A percentile compares a stretch with the other conserved stretches of the same genome.
These are phyloP conservation scores for Wickerhamomyces sp. DNA, from an alignment of 1,139 yeast species.

Conservation along the genomic window DNA sequence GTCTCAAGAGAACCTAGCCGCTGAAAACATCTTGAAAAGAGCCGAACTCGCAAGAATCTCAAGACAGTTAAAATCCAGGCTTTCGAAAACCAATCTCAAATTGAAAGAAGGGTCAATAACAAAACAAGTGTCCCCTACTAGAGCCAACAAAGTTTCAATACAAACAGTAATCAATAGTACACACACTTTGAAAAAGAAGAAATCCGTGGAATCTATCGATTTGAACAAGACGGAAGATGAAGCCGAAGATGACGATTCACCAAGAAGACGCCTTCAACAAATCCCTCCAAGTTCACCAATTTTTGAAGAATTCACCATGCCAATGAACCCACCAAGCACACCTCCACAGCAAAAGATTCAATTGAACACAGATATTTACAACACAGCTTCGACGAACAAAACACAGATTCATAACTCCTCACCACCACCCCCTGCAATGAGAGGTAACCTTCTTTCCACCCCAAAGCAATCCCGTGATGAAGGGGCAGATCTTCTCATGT, in stretches of 20 bases:
- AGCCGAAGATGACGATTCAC: slow-evolving; percentile 8
- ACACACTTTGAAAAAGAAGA: slow-evolving; percentile 9
- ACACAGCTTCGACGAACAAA: slow-evolving; percentile 24
- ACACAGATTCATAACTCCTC: slow-evolving; percentile 19
- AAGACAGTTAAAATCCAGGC: slow-evolving; percentile 32
- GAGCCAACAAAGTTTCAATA: too few species aligned
- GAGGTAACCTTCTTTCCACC: slow-evolving; percentile 11
- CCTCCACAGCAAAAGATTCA: slow-evolving; percentile 23
- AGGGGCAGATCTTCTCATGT: slow-evolving; percentile 81
- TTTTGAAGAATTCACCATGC: slow-evolving; percentile 14
- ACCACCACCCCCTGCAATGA: slow-evolving; percentile 8
- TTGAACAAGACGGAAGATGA: slow-evolving; percentile 18
- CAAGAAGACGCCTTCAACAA: slow-evolving; percentile 10
- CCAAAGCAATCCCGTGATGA: slow-evolving; percentile 41
- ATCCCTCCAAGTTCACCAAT: slow-evolving; percentile 24
- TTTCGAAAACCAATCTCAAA: slow-evolving; percentile 33
- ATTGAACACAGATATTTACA: slow-evolving; percentile 18
- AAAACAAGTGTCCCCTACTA: slow-evolving; percentile 2
- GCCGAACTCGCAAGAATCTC: slow-evolving; percentile 38
- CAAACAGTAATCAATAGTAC: not conserved
- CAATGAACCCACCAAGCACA: slow-evolving; percentile 19
- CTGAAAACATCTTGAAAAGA: slow-evolving; percentile 35
- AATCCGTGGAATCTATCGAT: slow-evolving; percentile 18
- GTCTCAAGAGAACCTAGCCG: slow-evolving; percentile 30
- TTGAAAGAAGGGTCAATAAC: not conserved